phyloP scores from a whole-genome alignment of 2,329 filamentous ascomycete species.

The Pezicula neosporulosa region DNA sequence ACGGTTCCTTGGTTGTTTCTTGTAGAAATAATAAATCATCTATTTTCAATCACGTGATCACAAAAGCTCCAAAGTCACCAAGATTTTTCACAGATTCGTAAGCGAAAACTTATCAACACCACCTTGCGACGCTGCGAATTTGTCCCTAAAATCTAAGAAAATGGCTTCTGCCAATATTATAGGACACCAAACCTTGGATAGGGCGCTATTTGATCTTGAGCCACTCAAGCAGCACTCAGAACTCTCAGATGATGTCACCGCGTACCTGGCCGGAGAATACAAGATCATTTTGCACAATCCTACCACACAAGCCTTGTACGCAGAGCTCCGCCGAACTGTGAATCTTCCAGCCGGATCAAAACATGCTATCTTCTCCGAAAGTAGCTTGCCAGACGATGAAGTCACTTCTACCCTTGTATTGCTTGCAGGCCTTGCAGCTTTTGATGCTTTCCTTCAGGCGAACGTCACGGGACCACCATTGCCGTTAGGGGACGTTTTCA shows the following conservation, averaged over 20 bases:
- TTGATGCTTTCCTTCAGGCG: slow-evolving; percentile 78
- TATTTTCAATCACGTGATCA: too few species aligned
- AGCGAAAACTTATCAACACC: too few species aligned
- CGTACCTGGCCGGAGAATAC: slow-evolving; percentile 27
- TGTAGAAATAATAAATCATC: too few species aligned
- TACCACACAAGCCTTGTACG: slow-evolving; percentile 23
- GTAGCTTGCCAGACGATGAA: slow-evolving; percentile 7
- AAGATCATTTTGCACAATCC: slow-evolving; percentile 21
- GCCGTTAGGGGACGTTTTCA: slow-evolving; percentile 40
- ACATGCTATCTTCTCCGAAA: slow-evolving; percentile 12
- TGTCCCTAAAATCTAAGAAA: slow-evolving; percentile 4
- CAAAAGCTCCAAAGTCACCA: too few species aligned
- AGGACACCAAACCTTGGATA: slow-evolving; percentile 16
- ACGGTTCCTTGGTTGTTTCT: too few species aligned
- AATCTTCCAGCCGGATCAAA: slow-evolving; percentile 8
- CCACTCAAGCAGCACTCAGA: slow-evolving; percentile 19
- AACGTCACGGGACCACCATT: slow-evolving; percentile 86
- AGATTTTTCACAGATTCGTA: too few species aligned
- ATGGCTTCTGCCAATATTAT: slow-evolving; percentile 12
- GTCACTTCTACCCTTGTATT: slow-evolving; percentile 17
- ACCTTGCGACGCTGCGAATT: too few species aligned
- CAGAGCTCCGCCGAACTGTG: slow-evolving; percentile 17
- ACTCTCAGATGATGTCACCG: slow-evolving; percentile 19
- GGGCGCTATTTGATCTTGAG: slow-evolving; percentile 21
- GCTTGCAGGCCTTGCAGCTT: slow-evolving; percentile 58